These are phyloP conservation scores for Myrica gale DNA, from an alignment of 306 rosid species.

Conservation along the genomic window DNA sequence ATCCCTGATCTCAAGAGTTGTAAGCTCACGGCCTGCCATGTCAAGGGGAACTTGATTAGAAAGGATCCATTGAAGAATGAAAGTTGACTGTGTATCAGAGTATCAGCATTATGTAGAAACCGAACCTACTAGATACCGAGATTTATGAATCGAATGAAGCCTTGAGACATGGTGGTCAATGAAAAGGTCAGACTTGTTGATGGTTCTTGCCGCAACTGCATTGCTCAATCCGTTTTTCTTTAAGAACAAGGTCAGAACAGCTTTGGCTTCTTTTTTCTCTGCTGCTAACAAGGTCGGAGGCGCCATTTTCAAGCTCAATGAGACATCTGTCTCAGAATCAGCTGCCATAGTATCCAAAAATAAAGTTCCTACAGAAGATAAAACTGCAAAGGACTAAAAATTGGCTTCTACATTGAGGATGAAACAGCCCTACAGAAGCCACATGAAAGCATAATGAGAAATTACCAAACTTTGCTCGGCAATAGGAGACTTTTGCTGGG, in stretches of 20 bases:
- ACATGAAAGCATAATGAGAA: conserved; percentile 18
- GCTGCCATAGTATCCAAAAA: conserved; percentile 28
- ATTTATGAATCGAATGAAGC: conserved; percentile 80
- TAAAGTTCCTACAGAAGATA: conserved; percentile 6
- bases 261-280: conserved; percentile 95
- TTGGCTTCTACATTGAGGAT: neutral
- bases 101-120: conserved; percentile 35
- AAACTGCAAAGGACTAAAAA: neutral
- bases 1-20: conserved; percentile 91
- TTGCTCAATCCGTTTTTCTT: conserved; percentile 81
- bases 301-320: conserved; percentile 41
- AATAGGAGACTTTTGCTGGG: conserved; percentile 46
- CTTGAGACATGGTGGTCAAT: conserved; percentile 68
- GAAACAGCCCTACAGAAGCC: conserved; percentile 13
- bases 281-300: conserved; percentile 69
- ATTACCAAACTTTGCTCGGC: conserved; percentile 61
- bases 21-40: conserved; percentile 81
- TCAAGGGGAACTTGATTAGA: conserved; percentile 25
- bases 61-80: conserved; percentile 16
- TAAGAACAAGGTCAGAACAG: conserved; percentile 73
- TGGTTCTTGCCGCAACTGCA: conserved; percentile 69
- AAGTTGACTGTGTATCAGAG: neutral
- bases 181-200: conserved; percentile 70
- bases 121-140: conserved; percentile 95
- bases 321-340: conserved; percentile 53